Conservation (phyloP, 768 basidiomycete species). For the Filobasidium floriforme region DNA sequence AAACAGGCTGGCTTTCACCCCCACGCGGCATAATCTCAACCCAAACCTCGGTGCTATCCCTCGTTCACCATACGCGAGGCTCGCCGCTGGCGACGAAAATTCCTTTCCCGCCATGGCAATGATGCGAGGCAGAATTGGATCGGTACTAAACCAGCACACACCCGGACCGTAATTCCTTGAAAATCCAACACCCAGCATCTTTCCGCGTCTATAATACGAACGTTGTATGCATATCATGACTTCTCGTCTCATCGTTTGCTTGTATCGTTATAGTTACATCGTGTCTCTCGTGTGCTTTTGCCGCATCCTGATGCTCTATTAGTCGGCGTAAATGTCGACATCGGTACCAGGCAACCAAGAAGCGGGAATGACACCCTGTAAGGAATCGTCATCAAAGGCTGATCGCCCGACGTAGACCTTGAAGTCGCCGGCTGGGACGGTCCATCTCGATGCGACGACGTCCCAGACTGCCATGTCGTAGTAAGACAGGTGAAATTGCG, state of each 20-base stretch:
- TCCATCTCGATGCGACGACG: slow-evolving; percentile 35
- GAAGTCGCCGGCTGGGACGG: slow-evolving; percentile 36
- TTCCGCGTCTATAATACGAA: too few species aligned
- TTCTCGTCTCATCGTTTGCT: background rate
- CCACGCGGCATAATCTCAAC: background rate
- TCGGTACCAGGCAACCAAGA: slow-evolving; percentile 7
- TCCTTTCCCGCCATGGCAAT: background rate
- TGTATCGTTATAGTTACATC: background rate
- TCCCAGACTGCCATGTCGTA: slow-evolving; percentile 44
- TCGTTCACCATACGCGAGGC: background rate
- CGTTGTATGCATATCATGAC: too few species aligned
- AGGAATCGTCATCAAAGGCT: slow-evolving; percentile 16
- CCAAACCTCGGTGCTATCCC: slow-evolving; percentile 1
- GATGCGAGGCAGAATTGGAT: background rate
- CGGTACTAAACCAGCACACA: background rate
- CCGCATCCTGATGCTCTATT: background rate
- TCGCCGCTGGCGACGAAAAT: background rate
- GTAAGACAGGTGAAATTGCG: slow-evolving; percentile 33
- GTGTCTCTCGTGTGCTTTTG: background rate
- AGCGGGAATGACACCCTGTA: slow-evolving; percentile 12
- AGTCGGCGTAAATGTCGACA: slow-evolving; percentile 19
- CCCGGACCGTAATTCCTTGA: background rate
- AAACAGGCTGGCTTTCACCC: slow-evolving; percentile 1
- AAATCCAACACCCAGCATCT: background rate
- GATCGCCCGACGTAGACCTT: slow-evolving; percentile 30